Evolutionary conservation across 78 protist genomes (phyloP).

Genomic region (Protostelium mycophagum): DNA sequence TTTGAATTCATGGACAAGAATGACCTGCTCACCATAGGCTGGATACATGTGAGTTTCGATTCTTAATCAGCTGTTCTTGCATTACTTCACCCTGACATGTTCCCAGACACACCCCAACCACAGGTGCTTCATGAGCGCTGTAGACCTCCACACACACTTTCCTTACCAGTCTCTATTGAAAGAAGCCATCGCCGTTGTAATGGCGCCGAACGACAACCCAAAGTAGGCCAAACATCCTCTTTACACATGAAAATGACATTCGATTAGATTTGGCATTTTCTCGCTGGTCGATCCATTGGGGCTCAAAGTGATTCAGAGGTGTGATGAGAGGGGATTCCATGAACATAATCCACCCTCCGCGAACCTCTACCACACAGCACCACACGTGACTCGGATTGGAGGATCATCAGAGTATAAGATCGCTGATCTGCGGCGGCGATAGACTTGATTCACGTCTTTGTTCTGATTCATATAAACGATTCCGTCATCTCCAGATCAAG

Average conservation of each 20-base stretch:
- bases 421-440: not conserved
- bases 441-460: too few relatives aligned
- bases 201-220: slow-evolving; percentile 54
- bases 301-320: not conserved
- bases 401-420: not conserved
- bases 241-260: too few relatives aligned
- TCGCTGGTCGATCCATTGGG: not conserved
- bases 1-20: slow-evolving; percentile 43
- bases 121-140: slow-evolving; percentile 63
- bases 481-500: too few relatives aligned
- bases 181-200: slow-evolving; percentile 71
- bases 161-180: slow-evolving; percentile 65
- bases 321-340: not conserved
- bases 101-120: slow-evolving; percentile 66
- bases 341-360: not conserved
- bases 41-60: slow-evolving; percentile 51
- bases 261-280: not conserved
- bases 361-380: not conserved
- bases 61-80: not conserved
- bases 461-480: too few relatives aligned
- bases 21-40: slow-evolving; percentile 70
- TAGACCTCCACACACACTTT: slow-evolving; percentile 75
- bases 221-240: slow-evolving; percentile 29
- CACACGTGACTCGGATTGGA: not conserved
- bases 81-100: not conserved